Percentiles rank a stretch among this genome's conserved stretches.
Evolutionary conservation across 257 asterid genomes (phyloP).

Genomic region (Scutellaria galericulata): DNA sequence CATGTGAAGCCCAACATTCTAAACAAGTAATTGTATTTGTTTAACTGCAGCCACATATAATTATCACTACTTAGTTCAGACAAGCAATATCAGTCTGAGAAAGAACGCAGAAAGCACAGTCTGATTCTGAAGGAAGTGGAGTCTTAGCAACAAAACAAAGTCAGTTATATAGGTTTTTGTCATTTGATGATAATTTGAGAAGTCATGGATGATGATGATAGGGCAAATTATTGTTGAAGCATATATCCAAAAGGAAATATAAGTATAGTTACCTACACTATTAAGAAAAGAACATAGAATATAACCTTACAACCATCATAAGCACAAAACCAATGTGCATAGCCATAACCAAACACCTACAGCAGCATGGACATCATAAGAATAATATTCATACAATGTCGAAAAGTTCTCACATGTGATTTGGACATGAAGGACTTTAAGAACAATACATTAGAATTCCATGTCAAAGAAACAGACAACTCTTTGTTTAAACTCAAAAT

Average conservation of each 20-base stretch:
- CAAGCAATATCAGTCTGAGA: not conserved
- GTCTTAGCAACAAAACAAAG: not conserved
- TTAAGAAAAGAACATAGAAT: not conserved
- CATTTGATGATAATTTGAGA: not conserved
- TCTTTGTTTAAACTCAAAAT: not conserved
- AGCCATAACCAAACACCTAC: conserved; percentile 3
- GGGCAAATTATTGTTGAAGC: not conserved
- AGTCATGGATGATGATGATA: not conserved
- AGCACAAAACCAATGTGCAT: not conserved
- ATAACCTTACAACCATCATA: not conserved
- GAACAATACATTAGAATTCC: not conserved
- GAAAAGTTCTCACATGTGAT: not conserved
- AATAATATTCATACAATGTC: not conserved
- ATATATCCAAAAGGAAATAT: not conserved
- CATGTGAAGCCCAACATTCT: conserved; percentile 9
- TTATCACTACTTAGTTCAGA: not conserved
- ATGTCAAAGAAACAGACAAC: not conserved
- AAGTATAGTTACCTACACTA: not conserved
- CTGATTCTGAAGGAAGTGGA: not conserved
- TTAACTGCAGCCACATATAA: conserved; percentile 23
- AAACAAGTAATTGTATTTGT: not conserved
- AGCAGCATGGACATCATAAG: not conserved
- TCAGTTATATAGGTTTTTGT: not conserved
- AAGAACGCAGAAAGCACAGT: not conserved
- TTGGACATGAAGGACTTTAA: not conserved